Conservation (phyloP, 2,329 filamentous ascomycete species). For the Colletotrichum horii region DNA sequence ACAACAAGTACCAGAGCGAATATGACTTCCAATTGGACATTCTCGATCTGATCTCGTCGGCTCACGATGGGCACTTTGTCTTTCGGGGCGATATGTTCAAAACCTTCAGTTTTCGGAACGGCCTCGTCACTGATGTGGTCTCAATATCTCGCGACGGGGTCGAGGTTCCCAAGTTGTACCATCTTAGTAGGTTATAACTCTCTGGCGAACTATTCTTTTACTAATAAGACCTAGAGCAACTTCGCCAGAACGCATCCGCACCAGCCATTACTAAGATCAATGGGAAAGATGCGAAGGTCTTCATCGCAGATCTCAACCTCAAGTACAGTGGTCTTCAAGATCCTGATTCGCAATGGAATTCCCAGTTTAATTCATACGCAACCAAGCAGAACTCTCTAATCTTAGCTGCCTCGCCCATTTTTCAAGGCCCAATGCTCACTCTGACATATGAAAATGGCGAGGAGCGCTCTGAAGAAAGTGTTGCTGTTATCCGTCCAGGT, state of each 20-base stretch:
- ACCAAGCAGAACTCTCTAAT: constrained; percentile 22
- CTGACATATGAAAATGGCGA: constrained; percentile 37
- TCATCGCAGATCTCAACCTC: constrained; percentile 51
- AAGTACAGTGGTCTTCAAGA: constrained; percentile 56
- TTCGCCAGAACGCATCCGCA: constrained; percentile 8
- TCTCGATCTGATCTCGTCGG: constrained; percentile 50
- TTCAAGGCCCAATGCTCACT: constrained; percentile 32
- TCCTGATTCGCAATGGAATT: constrained; percentile 58
- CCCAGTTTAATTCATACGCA: constrained; percentile 32
- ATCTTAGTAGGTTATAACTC: constrained; percentile 41
- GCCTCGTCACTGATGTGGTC: constrained; percentile 46
- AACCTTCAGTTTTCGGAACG: constrained; percentile 50
- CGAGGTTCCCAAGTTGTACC: constrained; percentile 62
- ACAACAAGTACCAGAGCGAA: constrained; percentile 52
- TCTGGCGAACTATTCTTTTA: constrained; percentile 16
- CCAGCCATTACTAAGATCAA: constrained; percentile 61
- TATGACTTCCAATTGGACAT: constrained; percentile 62
- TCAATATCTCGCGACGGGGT: constrained; percentile 65
- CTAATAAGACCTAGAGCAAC: constrained; percentile 1
- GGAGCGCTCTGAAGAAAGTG: constrained; percentile 29
- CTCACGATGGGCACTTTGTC: constrained; percentile 70
- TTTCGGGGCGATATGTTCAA: constrained; percentile 59
- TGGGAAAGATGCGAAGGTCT: constrained; percentile 54
- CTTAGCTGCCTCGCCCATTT: constrained; percentile 29
- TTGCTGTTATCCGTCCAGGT: constrained; percentile 25